Evolutionary conservation across 495 filamentous ascomycete genomes (phyloP).

Genomic region (Physcia stellaris): DNA sequence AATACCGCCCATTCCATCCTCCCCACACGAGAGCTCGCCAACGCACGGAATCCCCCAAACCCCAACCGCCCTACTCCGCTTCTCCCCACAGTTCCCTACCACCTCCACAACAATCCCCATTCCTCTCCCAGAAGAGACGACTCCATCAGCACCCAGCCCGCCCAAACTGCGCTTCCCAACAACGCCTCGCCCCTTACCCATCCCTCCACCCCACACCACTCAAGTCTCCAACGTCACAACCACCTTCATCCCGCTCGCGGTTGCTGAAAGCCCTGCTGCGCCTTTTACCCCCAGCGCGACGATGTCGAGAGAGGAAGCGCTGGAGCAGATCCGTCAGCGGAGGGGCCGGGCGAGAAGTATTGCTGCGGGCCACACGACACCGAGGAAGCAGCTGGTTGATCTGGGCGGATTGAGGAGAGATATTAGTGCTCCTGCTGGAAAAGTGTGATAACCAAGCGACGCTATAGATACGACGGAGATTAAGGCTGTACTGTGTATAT

Average conservation of each 20-base stretch:
- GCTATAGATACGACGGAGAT: too few species aligned
- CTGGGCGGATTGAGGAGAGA: slow-evolving; percentile 9
- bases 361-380: slow-evolving; percentile 20
- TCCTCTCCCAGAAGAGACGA: too few species aligned
- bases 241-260: slow-evolving; percentile 22
- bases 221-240: slow-evolving; percentile 10
- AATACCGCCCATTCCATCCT: not conserved
- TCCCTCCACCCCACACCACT: slow-evolving; percentile 4
- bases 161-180: slow-evolving; percentile 2
- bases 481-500: too few species aligned
- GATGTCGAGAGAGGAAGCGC: slow-evolving; percentile 35
- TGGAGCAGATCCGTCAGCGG: slow-evolving; percentile 37
- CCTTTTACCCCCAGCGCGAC: slow-evolving; percentile 25
- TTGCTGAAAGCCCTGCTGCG: slow-evolving; percentile 7
- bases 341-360: slow-evolving; percentile 33
- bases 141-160: slow-evolving; percentile 4
- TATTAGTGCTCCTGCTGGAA: slow-evolving; percentile 14
- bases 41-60: slow-evolving; percentile 1
- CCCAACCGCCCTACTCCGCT: slow-evolving; percentile 1
- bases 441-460: not conserved
- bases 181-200: slow-evolving; percentile 12
- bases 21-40: not conserved
- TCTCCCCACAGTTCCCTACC: slow-evolving; percentile 17
- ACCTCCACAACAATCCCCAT: slow-evolving; percentile 11
- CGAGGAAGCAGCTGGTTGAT: slow-evolving; percentile 10